Evolutionary conservation across 768 basidiomycete species (phyloP).

Genomic region (Phallus indusiatus): DNA sequence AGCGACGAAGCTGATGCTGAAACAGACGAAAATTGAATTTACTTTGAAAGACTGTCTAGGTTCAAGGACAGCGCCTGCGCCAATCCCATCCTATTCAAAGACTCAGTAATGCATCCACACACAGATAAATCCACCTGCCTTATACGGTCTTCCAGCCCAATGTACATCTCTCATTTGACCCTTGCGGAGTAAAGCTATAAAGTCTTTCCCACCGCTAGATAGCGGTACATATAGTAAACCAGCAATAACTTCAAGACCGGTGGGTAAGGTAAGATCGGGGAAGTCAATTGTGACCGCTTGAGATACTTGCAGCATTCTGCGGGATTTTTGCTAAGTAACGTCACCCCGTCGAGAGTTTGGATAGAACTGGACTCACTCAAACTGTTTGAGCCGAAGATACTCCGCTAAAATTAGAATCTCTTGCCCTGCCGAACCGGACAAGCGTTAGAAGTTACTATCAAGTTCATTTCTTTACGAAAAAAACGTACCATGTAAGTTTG

Average conservation of each 20-base stretch:
- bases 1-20: background rate
- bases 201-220: conserved; percentile 63
- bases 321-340: background rate
- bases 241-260: conserved; percentile 55
- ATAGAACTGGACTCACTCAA: conserved; percentile 35
- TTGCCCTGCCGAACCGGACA: conserved; percentile 24
- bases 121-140: conserved; percentile 15
- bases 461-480: background rate
- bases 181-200: conserved; percentile 72
- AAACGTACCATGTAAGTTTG: conserved; percentile 45
- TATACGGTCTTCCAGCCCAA: conserved; percentile 73
- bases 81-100: conserved; percentile 22
- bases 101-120: background rate
- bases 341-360: no score
- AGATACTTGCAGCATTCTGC: conserved; percentile 59
- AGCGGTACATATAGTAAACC: conserved; percentile 71
- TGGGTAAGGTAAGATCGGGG: conserved; percentile 55
- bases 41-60: conserved; percentile 69
- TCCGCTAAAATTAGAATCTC: conserved; percentile 74
- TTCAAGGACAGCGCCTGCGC: conserved; percentile 38
- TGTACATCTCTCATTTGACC: conserved; percentile 62
- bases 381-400: conserved; percentile 66
- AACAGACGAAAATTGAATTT: background rate
- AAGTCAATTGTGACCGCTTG: conserved; percentile 61
- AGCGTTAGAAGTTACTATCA: background rate